Evolutionary conservation across 108 stramenopile species (phyloP), one percentile per base, ranked within the genome.

Genomic region (Nitzschia putrida): DNA sequence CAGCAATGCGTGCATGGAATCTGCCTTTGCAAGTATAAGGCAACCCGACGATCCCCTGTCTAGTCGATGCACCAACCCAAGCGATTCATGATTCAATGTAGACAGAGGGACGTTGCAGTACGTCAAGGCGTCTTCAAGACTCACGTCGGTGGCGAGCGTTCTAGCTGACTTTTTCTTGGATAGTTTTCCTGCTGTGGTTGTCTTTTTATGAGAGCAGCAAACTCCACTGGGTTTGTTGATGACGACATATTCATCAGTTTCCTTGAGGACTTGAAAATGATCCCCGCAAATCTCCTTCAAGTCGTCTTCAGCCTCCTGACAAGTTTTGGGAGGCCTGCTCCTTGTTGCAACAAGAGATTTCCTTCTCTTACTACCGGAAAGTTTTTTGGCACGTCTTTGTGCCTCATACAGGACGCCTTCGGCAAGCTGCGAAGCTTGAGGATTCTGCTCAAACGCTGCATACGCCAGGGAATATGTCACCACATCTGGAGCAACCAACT

Each of bases 11-110:
- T 90, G 89, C 41, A 74, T 69, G 11, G 72, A 78, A 64, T 89
- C 75, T 24, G 82, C 85, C 64, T 93, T 93, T 10, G 92, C 87
- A 42, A 90, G 47, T 12, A 88, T 44, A 51, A 93, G 47, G 52
- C 74, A 78, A 22, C 92, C 92, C 0, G 86, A 87, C 2, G 89
- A 84, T 29, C 87, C 92, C 39, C 92, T 77, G 77, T 93, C 92
- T 10, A 93, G 59, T 4, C 92, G 83, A 80, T 93, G 92, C 2
- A 93, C 88, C 44, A 90, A 70, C 2, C 91, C 88, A 22, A 74
- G 66, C 4, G 80, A 83, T 49, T 77, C 79, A 0, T 81, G 82
- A 54, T 88, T 89, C 20, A 92, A 38, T 4, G 88, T 89, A 24
- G 88, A 89, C 23, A 92, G 75, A 0, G 74, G 61, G 8, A 89